Conservation (phyloP, 2,329 filamentous ascomycete genomes). For the Trichophyton equinum region DNA sequence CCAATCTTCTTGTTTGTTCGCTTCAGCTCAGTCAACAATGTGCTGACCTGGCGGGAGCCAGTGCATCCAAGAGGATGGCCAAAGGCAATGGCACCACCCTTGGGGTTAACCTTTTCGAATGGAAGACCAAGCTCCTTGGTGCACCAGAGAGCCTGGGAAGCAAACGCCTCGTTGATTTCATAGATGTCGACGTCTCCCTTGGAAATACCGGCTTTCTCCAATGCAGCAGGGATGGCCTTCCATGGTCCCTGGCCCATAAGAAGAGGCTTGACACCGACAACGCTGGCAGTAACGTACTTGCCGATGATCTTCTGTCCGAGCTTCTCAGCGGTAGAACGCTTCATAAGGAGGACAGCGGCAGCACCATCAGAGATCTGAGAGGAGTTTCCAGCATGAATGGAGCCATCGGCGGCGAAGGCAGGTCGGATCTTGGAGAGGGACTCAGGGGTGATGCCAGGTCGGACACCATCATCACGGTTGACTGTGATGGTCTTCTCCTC, state of each 20-base stretch:
- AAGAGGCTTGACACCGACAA: conserved; percentile 81
- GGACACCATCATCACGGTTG: conserved; percentile 72
- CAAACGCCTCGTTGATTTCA: conserved; percentile 99
- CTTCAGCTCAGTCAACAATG: conserved; percentile 78
- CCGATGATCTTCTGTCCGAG: conserved; percentile 82
- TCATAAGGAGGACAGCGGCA: conserved; percentile 90
- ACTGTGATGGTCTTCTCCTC: conserved; percentile 77
- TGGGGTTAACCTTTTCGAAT: conserved; percentile 83
- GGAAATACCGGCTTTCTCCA: conserved; percentile 72
- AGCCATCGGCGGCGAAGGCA: conserved; percentile 81
- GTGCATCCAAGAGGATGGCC: conserved; percentile 92
- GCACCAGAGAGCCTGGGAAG: conserved; percentile 88
- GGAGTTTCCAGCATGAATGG: conserved; percentile 92
- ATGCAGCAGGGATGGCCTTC: conserved; percentile 86
- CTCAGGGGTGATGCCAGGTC: conserved; percentile 73
- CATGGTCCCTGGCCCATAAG: conserved; percentile 95
- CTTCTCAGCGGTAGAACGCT: conserved; percentile 74
- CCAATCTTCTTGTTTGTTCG: conserved; percentile 75
- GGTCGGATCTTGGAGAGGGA: conserved; percentile 81
- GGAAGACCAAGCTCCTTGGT: conserved; percentile 76
- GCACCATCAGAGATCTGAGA: conserved; percentile 93
- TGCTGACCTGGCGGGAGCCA: conserved; percentile 84
- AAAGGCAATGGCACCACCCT: conserved; percentile 92
- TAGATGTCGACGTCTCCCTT: conserved; percentile 91
- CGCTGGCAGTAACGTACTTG: conserved; percentile 75